Conservation (phyloP, 768 basidiomycete species). For the Xerocomellus intermedius region DNA sequence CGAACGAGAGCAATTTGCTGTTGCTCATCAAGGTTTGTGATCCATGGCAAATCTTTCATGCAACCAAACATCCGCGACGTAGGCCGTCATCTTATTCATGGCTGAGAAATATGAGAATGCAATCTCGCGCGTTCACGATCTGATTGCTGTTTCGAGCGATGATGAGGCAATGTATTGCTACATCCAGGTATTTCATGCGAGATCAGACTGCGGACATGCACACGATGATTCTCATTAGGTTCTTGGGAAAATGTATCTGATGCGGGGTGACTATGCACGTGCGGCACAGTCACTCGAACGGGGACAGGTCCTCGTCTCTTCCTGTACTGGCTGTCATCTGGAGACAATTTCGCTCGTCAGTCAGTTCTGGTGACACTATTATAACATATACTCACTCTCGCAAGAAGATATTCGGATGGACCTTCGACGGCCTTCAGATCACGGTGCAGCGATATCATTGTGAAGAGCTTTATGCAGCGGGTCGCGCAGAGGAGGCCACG, state of each 20-base stretch:
- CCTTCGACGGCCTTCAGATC: too few relatives aligned
- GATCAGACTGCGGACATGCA: not conserved
- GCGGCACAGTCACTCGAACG: not conserved
- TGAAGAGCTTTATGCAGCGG: too few relatives aligned
- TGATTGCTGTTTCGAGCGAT: too few relatives aligned
- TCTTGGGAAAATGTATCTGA: not conserved
- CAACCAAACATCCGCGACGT: too few relatives aligned
- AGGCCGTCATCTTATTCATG: too few relatives aligned
- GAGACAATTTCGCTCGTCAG: not conserved
- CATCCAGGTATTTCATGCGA: not conserved
- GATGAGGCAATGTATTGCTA: not conserved
- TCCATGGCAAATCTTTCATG: not conserved
- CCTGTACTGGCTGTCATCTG: not conserved
- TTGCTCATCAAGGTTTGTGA: conserved; percentile 5
- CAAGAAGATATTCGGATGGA: too few relatives aligned
- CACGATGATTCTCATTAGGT: not conserved
- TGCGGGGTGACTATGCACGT: not conserved
- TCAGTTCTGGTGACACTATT: too few relatives aligned
- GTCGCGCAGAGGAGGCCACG: not conserved
- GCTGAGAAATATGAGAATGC: too few relatives aligned
- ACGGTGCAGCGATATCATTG: too few relatives aligned
- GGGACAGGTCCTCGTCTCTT: not conserved
- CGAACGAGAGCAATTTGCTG: not conserved
- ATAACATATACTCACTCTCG: too few relatives aligned
- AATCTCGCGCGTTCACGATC: too few relatives aligned